Evolutionary conservation across 2,329 filamentous ascomycete species (phyloP), one percentile per base, ranked within the genome.

Genomic region (Emericellopsis atlantica): DNA sequence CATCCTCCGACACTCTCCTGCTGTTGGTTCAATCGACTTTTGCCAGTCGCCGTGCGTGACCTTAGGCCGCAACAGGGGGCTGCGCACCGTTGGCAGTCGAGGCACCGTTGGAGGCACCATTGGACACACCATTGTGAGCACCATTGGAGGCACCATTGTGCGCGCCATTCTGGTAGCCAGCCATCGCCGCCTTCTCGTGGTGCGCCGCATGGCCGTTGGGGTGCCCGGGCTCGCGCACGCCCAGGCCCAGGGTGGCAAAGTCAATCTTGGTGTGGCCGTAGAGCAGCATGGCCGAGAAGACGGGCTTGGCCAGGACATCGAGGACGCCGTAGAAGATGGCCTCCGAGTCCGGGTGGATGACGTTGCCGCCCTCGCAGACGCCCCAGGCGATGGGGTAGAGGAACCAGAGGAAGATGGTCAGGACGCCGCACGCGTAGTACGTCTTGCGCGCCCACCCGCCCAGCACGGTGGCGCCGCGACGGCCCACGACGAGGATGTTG

Each of bases 311-410:
- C 4, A 81, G 45, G 5, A 83, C 56, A 44, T 84, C 80, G 1
- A 85, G 65, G 4, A 83, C 60, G 34, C 79, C 77, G 51, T 84
- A 85, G 54, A 84, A 82, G 44, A 81, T 60, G 10, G 76, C 76
- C 52, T 84, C 80, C 0, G 72, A 74, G 51, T 84, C 79, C 0
- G 76, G 72, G 2, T 77, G 58, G 39, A 75, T 67, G 39, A 52
- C 45, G 53, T 74, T 73, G 24, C 68, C 68, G 32, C 70, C 72
- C 47, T 76, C 72, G 3, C 57, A 60, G 8, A 76, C 49, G 26
- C 67, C 72, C 49, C 61, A 76, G 14, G 69, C 70, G 31, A 76
- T 64, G 6, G 70, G 69, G 48, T 76, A 76, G 5, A 69, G 54
- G 32, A 73, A 83, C 69, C 69, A 73, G 23, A 72, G 48, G 9